A percentile compares a stretch with the other conserved stretches of the same genome.
Conservation (phyloP, 2,329 filamentous ascomycete species). For the Ciborinia camelliae region DNA sequence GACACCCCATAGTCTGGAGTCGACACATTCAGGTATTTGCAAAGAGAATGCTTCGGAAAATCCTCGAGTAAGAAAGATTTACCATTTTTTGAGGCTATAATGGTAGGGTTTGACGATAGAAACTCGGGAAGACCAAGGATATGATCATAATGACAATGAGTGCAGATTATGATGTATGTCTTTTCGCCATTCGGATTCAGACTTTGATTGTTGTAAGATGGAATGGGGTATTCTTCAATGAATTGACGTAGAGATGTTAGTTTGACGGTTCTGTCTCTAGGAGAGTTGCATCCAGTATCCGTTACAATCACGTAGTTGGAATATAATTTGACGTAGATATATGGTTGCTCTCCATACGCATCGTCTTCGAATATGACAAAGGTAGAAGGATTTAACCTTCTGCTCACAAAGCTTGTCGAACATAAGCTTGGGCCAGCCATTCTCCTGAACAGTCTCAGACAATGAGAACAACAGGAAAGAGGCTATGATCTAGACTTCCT, state of each 20-base stretch:
- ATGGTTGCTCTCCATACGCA: constrained; percentile 42
- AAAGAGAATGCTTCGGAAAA: constrained; percentile 42
- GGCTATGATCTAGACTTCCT: background rate
- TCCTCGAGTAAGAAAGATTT: constrained; percentile 42
- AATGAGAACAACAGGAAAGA: background rate
- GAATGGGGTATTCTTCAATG: constrained; percentile 42
- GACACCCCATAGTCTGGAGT: constrained; percentile 43
- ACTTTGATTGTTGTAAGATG: constrained; percentile 37
- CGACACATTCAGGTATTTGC: constrained; percentile 39
- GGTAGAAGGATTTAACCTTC: constrained; percentile 42
- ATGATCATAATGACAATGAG: constrained; percentile 48
- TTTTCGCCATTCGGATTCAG: constrained; percentile 40
- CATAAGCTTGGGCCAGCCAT: background rate
- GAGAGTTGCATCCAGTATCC: constrained; percentile 46
- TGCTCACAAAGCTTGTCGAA: constrained; percentile 38
- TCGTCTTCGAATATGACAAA: constrained; percentile 46
- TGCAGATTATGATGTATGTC: constrained; percentile 44
- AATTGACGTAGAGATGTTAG: constrained; percentile 41
- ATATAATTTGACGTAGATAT: constrained; percentile 47
- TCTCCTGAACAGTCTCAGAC: background rate
- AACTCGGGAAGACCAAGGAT: constrained; percentile 36
- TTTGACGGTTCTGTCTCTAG: constrained; percentile 32
- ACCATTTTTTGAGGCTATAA: constrained; percentile 39
- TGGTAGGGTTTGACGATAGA: constrained; percentile 25
- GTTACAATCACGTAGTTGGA: constrained; percentile 41